Base-by-base conservation (phyloP, 2,329 filamentous ascomycete species). In the Dactylonectria macrodidyma region DNA sequence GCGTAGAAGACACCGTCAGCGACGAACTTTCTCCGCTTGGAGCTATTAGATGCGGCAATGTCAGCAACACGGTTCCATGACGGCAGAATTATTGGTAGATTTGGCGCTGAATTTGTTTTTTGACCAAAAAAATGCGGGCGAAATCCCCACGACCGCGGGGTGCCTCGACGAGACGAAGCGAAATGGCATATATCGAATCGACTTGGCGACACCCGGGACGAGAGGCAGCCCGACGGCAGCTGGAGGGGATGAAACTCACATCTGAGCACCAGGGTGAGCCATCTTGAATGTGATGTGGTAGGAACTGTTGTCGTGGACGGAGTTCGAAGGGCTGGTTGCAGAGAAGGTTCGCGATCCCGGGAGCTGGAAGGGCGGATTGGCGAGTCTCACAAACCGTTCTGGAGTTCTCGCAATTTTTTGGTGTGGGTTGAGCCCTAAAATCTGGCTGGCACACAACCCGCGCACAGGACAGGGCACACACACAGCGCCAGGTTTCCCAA, bases 1-100 rank as follows among this genome's bases (percentile, higher is more conserved):
- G 96, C 96, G 88, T 98, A 99, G 94, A 99, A 99, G 83, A 99
- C 96, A 92, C 96, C 96, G 88, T 99, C 96, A 79, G 93, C 93
- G 84, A 95, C 92, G 89, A 95, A 95, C 92, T 95, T 95, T 91
- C 93, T 93, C 87, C 92, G 88, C 92, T 95, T 95, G 85, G 93
- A 95, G 86, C 93, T 95, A 83, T 76, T 71, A 67, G 46, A 26
- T 66, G 19, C 19, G 22, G 26, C 62, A 41, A 59, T 44, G 66
- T 74, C 54, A 77, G 75, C 69, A 58, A 68, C 59, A 44, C 47
- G 26, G 44, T 71, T 72, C 62, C 22, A 51, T 24, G 36, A 46
- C 10, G 11, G 7, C 16, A 30, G 34, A 8, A 8, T 58, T 30
- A 34, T 64, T 59, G 33, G n/a, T 24, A 50, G 12, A 24, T 51